Conservation (phyloP, 1,284 basidiomycete genomes). For the Puccinia triticina region DNA sequence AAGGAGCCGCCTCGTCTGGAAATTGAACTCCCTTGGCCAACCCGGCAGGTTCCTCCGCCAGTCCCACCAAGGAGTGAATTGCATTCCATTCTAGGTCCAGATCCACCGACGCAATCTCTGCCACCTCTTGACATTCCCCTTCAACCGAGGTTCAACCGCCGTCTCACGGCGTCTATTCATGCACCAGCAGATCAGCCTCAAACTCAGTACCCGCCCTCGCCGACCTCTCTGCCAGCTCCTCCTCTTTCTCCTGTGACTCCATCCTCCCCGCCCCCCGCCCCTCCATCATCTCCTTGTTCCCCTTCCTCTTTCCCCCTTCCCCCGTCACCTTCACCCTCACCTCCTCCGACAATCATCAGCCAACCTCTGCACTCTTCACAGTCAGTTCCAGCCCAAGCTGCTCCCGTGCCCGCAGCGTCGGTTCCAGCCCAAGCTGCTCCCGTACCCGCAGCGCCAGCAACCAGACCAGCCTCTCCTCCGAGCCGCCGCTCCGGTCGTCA, state of each 20-base stretch:
- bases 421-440: too few species aligned
- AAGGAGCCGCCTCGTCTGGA: background rate
- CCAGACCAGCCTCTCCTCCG: too few species aligned
- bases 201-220: background rate
- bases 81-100: too few species aligned
- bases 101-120: background rate
- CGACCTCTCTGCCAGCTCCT: background rate
- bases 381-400: too few species aligned
- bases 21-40: background rate
- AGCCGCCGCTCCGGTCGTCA: background rate
- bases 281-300: background rate
- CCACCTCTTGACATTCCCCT: background rate
- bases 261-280: background rate
- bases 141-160: background rate
- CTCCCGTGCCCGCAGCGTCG: too few species aligned
- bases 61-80: too few species aligned
- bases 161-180: too few species aligned
- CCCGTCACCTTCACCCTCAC: too few species aligned
- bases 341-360: too few species aligned
- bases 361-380: too few species aligned
- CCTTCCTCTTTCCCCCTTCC: background rate
- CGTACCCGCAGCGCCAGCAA: too few species aligned
- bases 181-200: background rate
- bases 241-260: background rate
- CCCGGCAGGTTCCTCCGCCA: background rate